These are phyloP conservation scores for Picochlorum sp. DNA, from an alignment of 139 green algal species.

Conservation along the genomic window DNA sequence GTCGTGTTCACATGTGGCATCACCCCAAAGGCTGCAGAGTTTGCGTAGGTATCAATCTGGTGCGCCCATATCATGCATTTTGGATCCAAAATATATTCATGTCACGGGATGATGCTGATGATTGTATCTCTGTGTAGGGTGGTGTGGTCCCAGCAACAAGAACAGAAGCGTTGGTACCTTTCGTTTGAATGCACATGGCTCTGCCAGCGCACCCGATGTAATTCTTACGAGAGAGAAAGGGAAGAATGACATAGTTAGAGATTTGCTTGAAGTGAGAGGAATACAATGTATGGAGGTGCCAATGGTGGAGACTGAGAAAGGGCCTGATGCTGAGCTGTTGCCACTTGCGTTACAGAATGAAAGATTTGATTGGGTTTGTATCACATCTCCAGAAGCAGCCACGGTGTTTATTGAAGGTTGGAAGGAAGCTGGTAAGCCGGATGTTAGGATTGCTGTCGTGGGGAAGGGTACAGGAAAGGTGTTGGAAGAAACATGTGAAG, in stretches of 20 bases:
- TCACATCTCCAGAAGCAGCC: conserved; percentile 80
- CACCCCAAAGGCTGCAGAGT: too few species aligned
- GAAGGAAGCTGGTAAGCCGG: conserved; percentile 48
- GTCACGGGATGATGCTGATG: too few species aligned
- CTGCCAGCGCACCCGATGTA: conserved; percentile 29
- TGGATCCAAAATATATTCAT: too few species aligned
- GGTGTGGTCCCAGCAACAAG: too few species aligned
- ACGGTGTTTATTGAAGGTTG: conserved; percentile 75
- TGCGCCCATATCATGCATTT: too few species aligned
- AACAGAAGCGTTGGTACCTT: too few species aligned
- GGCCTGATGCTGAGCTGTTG: conserved; percentile 54
- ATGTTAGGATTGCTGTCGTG: conserved; percentile 61
- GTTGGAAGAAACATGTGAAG: conserved; percentile 28
- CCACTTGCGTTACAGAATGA: conserved; percentile 18
- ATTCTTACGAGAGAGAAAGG: conserved; percentile 75
- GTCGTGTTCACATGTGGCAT: too few species aligned
- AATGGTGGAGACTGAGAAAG: conserved; percentile 62
- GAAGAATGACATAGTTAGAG: conserved; percentile 73
- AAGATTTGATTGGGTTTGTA: conserved; percentile 64
- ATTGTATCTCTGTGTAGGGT: too few species aligned
- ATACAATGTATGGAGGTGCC: conserved; percentile 66
- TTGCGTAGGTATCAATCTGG: too few species aligned
- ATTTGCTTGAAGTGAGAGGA: conserved; percentile 29
- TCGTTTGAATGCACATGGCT: neutral
- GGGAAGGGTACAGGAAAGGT: conserved; percentile 60